Base-by-base conservation (phyloP, 139 green algal genomes). In the Picochlorum sp. region DNA sequence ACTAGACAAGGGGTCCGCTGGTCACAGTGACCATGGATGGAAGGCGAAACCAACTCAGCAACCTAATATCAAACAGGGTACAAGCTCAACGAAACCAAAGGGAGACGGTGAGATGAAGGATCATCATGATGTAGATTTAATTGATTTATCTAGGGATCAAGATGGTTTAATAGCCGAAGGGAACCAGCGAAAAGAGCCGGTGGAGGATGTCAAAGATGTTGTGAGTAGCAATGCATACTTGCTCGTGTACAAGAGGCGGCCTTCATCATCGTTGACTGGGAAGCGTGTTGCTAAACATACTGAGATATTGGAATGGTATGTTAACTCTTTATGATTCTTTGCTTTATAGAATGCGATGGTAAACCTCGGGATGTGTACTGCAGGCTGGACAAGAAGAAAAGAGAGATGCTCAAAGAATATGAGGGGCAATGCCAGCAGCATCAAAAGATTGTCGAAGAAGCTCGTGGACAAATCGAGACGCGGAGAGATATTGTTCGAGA, bases 191-290 rank as follows among this genome's bases (percentile, higher is more conserved):
- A 59, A 18, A 1, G 52, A 59, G 20, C 9, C n/a, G 21, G n/a
- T 59, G 18, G 30, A 62, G 56, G 30, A 18, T 21, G 26, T 16
- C 41, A 62, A 45, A 21, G 56, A 77, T 34, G 71, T 77, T 46
- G 51, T 66, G 37, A 69, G 58, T 58, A 59, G 34, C 70, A 89
- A 89, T 69, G 85, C 85, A 14, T 92, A 92, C 82, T 80, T 91
- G 63, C 73, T 92, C 57, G 69, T 92, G 41, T 92, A 92, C 71
- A 41, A 41, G 34, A 41, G 34, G 2, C 34, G 34, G 8, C 8
- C 34, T 9, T 11, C 8, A 41, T 41, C 34, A 13, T 41, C 7
- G 8, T 41, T 5, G 28, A 30, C 34, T 41, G 34, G 34, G 34
- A 41, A 11, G 34, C 34, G 34, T 41, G 34, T 41, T 41, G 34